Conservation (phyloP, 352 stramenopile species). For the Phytopythium mirpurense region DNA sequence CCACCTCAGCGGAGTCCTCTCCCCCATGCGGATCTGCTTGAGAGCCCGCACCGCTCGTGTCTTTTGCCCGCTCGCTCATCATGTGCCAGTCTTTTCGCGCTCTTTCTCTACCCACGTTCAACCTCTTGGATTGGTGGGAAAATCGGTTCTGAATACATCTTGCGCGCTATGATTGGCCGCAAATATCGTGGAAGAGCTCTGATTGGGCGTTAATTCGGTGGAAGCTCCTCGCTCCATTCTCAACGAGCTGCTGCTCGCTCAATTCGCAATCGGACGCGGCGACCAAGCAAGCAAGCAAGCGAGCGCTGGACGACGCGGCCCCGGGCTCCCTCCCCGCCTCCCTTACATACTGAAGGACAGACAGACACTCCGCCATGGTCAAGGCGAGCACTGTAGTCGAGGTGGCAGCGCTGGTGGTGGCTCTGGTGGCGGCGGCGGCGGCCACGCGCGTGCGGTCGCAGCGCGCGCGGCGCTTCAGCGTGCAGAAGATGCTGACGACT, state of each 20-base stretch:
- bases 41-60: too few relatives aligned
- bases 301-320: not conserved
- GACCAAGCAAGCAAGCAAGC: too few relatives aligned
- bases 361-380: conserved; percentile 22
- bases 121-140: conserved; percentile 8
- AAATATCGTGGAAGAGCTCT: too few relatives aligned
- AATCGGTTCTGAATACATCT: not conserved
- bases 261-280: conserved; percentile 2
- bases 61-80: not conserved
- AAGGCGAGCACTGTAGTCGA: conserved; percentile 33
- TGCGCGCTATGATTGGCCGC: not conserved
- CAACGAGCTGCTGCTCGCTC: not conserved
- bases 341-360: not conserved
- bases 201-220: too few relatives aligned
- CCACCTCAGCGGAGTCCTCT: too few relatives aligned
- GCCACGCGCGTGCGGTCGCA: conserved; percentile 43
- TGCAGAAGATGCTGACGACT: conserved; percentile 37
- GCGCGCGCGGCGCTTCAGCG: conserved; percentile 29
- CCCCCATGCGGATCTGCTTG: too few relatives aligned
- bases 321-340: not conserved
- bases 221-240: not conserved
- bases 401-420: conserved; percentile 34
- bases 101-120: not conserved
- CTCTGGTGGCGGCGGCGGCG: conserved; percentile 41
- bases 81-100: not conserved